Conservation (phyloP, 208 protist genomes). For the Trypanosoma scelopori region DNA sequence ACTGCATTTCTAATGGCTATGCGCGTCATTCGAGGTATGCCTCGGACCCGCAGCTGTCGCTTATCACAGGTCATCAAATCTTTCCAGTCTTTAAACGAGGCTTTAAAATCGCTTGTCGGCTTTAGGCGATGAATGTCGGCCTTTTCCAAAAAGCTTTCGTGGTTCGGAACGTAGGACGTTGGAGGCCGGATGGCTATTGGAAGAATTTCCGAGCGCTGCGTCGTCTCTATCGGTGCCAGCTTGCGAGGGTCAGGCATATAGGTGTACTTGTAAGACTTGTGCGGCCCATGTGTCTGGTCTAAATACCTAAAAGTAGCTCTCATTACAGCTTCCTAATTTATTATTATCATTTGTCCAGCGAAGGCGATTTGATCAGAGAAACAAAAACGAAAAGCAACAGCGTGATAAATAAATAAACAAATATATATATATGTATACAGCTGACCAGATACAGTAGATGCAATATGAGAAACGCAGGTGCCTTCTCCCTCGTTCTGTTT, state of each 20-base stretch:
- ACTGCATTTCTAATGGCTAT: constrained; percentile 76
- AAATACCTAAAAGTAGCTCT: constrained; percentile 21
- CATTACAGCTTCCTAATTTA: constrained; percentile 1
- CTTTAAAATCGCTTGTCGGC: constrained; percentile 88
- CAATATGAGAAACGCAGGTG: no score
- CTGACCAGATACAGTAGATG: no score
- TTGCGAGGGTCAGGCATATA: constrained; percentile 92
- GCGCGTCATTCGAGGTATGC: constrained; percentile 73
- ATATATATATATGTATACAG: no score
- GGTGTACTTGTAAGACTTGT: constrained; percentile 92
- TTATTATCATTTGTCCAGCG: no score
- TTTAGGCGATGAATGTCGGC: constrained; percentile 75
- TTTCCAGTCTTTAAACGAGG: constrained; percentile 90
- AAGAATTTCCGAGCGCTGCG: constrained; percentile 72
- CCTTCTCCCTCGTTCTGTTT: no score
- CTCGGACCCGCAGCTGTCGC: constrained; percentile 71
- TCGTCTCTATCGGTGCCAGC: constrained; percentile 87
- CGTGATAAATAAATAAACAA: no score
- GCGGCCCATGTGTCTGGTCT: constrained; percentile 82
- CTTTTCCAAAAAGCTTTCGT: constrained; percentile 89
- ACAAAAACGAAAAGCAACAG: no score
- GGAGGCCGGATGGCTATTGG: constrained; percentile 84
- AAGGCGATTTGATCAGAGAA: no score
- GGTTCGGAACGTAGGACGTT: constrained; percentile 85
- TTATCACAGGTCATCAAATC: constrained; percentile 90